A percentile compares a stretch with the other conserved stretches of the same genome.
These are phyloP conservation scores for Grigorovia transvaalensis DNA, from an alignment of 805 yeast genomes.

Conservation along the genomic window DNA sequence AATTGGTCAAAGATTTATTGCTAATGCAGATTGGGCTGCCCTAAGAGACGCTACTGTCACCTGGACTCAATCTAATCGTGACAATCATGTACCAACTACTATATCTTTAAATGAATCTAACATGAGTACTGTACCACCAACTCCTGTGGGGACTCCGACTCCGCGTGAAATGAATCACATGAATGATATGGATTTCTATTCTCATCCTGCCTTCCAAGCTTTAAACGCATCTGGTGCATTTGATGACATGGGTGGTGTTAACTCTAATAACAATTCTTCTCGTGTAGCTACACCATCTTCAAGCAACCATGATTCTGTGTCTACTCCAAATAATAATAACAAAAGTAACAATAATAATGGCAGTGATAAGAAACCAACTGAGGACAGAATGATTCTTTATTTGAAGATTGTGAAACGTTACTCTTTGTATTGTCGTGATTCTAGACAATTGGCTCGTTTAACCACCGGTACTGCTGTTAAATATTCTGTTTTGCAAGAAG, in stretches of 20 bases:
- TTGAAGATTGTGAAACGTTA: constrained; percentile 44
- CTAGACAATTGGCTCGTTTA: constrained; percentile 37
- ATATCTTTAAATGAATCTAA: constrained; percentile 2
- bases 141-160: constrained; percentile 10
- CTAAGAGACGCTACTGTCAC: constrained; percentile 61
- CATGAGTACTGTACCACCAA: constrained; percentile 5
- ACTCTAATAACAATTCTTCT: constrained; percentile 4
- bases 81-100: constrained; percentile 5
- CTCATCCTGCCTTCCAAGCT: constrained; percentile 31
- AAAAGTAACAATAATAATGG: neutral
- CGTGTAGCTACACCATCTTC: constrained; percentile 7
- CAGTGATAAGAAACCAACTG: constrained; percentile 4
- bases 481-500: constrained; percentile 33
- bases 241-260: constrained; percentile 20
- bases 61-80: constrained; percentile 24
- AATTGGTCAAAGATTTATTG: constrained; percentile 50
- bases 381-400: constrained; percentile 43
- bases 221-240: constrained; percentile 32
- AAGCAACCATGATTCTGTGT: constrained; percentile 1
- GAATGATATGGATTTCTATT: constrained; percentile 17
- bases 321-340: neutral
- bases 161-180: constrained; percentile 3
- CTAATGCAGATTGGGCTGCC: constrained; percentile 80
- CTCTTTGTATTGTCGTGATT: constrained; percentile 37
- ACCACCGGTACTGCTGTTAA: constrained; percentile 37